Conservation (phyloP, 2,329 filamentous ascomycete species). For the Aspergillus viridinutans region DNA sequence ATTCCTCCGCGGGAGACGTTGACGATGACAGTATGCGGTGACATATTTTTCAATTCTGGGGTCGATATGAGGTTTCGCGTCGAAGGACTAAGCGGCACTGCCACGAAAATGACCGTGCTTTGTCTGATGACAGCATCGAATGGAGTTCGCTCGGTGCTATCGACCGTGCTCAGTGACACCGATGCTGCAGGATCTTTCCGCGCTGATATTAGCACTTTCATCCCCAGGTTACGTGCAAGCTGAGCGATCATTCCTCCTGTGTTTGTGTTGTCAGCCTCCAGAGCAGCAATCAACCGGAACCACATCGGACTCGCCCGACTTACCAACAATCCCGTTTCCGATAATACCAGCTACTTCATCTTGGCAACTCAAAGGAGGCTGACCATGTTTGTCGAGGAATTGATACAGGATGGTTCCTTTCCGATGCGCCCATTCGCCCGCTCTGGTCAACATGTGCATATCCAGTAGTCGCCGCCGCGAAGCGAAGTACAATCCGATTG, state of each 20-base stretch:
- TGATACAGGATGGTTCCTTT: slow-evolving; percentile 34
- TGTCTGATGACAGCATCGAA: slow-evolving; percentile 28
- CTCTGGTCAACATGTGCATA: slow-evolving; percentile 33
- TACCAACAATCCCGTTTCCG: slow-evolving; percentile 48
- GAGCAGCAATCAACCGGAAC: background rate
- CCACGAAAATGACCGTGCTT: slow-evolving; percentile 30
- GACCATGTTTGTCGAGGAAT: slow-evolving; percentile 20
- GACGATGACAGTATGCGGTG: slow-evolving; percentile 42
- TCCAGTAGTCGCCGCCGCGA: slow-evolving; percentile 40
- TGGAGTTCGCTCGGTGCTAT: slow-evolving; percentile 12
- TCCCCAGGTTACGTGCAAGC: slow-evolving; percentile 45
- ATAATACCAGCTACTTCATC: slow-evolving; percentile 50
- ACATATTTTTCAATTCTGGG: slow-evolving; percentile 44
- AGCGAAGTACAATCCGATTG: slow-evolving; percentile 48
- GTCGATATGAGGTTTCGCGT: slow-evolving; percentile 34
- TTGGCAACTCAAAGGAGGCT: slow-evolving; percentile 42
- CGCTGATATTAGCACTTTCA: slow-evolving; percentile 48
- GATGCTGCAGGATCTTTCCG: slow-evolving; percentile 34
- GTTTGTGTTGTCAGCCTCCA: background rate
- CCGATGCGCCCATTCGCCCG: slow-evolving; percentile 37
- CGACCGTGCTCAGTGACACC: slow-evolving; percentile 1
- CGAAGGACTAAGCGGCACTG: slow-evolving; percentile 26
- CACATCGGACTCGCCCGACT: slow-evolving; percentile 1
- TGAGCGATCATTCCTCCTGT: slow-evolving; percentile 41
- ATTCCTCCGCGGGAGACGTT: slow-evolving; percentile 51